A percentile compares a stretch with the other conserved stretches of the same genome.
These are phyloP conservation scores for Rhypophila decipiens DNA, from an alignment of 495 filamentous ascomycete genomes.

Conservation along the genomic window DNA sequence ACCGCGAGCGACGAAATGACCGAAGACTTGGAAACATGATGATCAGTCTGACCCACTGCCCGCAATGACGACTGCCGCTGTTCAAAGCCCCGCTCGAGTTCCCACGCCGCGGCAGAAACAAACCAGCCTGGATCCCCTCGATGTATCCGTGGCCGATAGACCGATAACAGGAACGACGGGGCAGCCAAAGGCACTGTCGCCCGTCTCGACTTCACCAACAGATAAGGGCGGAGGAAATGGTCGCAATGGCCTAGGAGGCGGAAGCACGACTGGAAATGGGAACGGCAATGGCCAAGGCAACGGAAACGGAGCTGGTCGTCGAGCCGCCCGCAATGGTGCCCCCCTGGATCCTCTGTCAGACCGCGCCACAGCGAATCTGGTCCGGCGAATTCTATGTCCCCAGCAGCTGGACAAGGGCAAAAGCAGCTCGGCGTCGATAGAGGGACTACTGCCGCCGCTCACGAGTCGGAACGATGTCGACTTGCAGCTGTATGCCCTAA, in stretches of 20 bases:
- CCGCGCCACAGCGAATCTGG: constrained; percentile 43
- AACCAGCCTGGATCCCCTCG: neutral
- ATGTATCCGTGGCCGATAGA: too few relatives aligned
- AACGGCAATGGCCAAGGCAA: neutral
- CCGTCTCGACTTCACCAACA: neutral
- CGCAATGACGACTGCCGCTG: constrained; percentile 20
- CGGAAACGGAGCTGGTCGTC: constrained; percentile 17
- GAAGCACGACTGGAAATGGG: neutral
- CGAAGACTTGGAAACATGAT: neutral
- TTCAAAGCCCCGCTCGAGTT: constrained; percentile 20
- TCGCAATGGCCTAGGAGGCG: neutral
- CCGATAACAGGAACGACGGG: too few relatives aligned
- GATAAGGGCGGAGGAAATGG: neutral
- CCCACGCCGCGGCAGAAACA: constrained; percentile 13
- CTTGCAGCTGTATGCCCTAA: constrained; percentile 81
- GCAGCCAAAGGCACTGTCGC: too few relatives aligned
- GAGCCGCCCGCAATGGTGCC: constrained; percentile 20
- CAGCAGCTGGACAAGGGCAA: constrained; percentile 42
- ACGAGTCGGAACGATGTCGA: constrained; percentile 92
- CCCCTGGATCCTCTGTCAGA: constrained; percentile 42
- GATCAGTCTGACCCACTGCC: neutral
- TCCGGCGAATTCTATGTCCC: constrained; percentile 46
- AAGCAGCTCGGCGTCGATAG: constrained; percentile 41
- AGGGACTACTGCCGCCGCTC: constrained; percentile 81
- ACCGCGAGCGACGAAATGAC: neutral